Evolutionary conservation across 2,329 filamentous ascomycete genomes (phyloP).

Genomic region (Colletotrichum musae): DNA sequence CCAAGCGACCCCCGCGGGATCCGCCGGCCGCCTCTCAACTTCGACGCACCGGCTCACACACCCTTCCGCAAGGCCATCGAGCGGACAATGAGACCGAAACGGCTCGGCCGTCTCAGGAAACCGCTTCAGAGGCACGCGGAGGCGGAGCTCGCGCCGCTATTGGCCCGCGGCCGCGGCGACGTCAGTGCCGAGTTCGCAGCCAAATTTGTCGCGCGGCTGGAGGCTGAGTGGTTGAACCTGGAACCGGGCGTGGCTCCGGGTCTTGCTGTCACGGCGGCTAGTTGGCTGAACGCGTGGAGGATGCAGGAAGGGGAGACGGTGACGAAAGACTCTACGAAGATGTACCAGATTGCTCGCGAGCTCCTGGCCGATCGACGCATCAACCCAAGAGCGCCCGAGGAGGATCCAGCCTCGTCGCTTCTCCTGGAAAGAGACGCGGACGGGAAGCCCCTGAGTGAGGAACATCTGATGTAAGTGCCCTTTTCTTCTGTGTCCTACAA

Average conservation of each 20-base stretch:
- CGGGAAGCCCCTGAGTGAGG: conserved; percentile 40
- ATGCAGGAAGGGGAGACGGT: conserved; percentile 42
- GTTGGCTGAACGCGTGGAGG: conserved; percentile 43
- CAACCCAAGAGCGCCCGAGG: conserved; percentile 41
- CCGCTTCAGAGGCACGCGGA: conserved; percentile 40
- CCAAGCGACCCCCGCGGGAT: conserved; percentile 41
- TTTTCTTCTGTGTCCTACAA: background rate
- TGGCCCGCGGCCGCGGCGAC: conserved; percentile 37
- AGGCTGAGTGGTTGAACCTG: conserved; percentile 44
- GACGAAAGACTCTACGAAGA: conserved; percentile 35
- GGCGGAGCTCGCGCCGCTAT: conserved; percentile 34
- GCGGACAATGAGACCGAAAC: conserved; percentile 41
- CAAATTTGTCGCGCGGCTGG: conserved; percentile 43
- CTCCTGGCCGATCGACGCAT: conserved; percentile 40
- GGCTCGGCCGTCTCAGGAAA: conserved; percentile 35
- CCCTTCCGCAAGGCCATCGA: conserved; percentile 44
- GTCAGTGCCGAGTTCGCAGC: conserved; percentile 43
- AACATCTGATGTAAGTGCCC: conserved; percentile 36
- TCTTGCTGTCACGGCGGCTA: conserved; percentile 38
- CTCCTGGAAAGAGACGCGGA: conserved; percentile 39
- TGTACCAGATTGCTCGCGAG: conserved; percentile 43
- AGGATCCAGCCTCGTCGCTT: conserved; percentile 43
- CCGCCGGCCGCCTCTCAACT: conserved; percentile 43
- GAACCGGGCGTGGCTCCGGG: conserved; percentile 41
- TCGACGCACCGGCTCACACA: conserved; percentile 44